phyloP scores from a whole-genome alignment of 2,329 filamentous ascomycete genomes.

The Amesomyces nigricolor region DNA sequence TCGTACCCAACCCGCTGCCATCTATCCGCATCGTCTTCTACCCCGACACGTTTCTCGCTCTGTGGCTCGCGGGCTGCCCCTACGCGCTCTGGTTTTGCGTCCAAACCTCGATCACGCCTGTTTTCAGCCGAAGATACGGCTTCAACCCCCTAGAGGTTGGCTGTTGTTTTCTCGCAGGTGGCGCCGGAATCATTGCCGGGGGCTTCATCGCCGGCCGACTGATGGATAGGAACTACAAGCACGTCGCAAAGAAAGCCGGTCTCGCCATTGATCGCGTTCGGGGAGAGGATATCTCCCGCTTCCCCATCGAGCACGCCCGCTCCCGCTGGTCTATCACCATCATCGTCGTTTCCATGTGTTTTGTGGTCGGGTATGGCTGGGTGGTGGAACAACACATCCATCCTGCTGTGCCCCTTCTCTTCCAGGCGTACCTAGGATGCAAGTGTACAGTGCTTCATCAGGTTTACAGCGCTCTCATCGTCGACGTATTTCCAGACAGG shows the following conservation, averaged over 20 bases:
- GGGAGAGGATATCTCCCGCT: background rate
- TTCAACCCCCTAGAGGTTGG: conserved; percentile 1
- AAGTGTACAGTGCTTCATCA: conserved; percentile 4
- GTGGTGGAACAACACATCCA: background rate
- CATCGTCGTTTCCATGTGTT: background rate
- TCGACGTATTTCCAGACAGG: background rate
- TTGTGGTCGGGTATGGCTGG: conserved; percentile 3
- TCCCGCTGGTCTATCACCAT: conserved; percentile 2
- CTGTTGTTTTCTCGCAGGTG: conserved; percentile 2
- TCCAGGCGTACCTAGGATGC: conserved; percentile 1
- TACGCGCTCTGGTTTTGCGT: conserved; percentile 7
- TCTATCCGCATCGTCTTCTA: conserved; percentile 2
- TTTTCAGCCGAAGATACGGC: background rate
- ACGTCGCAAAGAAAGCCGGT: background rate
- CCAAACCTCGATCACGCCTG: conserved; percentile 2
- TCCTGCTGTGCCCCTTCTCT: background rate
- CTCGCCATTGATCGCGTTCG: background rate
- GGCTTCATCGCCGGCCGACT: background rate
- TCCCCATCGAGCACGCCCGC: background rate
- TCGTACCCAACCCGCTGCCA: conserved; percentile 1
- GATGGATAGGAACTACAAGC: conserved; percentile 6
- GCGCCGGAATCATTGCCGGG: background rate
- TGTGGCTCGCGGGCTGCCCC: conserved; percentile 5
- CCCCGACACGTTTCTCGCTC: background rate
- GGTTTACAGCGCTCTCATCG: conserved; percentile 5